Evolutionary conservation across 306 rosid genomes (phyloP).

Genomic region (Quercus cerris): DNA sequence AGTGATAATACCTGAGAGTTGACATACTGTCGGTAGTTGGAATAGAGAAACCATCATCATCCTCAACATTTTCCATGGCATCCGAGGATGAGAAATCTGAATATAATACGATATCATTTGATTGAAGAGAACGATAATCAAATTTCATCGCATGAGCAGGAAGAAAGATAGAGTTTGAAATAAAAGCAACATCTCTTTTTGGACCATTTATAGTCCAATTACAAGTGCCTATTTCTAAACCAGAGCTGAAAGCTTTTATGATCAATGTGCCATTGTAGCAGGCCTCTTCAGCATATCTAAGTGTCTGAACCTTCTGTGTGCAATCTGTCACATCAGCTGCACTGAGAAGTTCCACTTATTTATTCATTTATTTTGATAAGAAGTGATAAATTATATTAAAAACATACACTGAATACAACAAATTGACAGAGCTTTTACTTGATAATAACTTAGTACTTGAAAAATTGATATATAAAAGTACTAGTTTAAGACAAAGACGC

Average conservation of each 20-base stretch:
- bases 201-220: conserved; percentile 77
- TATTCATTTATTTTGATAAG: too few relatives aligned
- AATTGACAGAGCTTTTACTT: neutral
- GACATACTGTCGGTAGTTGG: conserved; percentile 13
- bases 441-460: neutral
- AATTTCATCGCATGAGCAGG: conserved; percentile 75
- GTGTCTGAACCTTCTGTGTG: conserved; percentile 52
- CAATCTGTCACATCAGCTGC: conserved; percentile 83
- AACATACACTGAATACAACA: too few relatives aligned
- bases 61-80: conserved; percentile 37
- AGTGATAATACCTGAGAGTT: conserved; percentile 38
- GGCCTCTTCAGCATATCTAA: conserved; percentile 70
- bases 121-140: conserved; percentile 57
- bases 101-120: conserved; percentile 49
- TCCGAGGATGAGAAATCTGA: conserved; percentile 71
- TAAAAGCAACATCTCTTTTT: conserved; percentile 61
- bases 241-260: conserved; percentile 84
- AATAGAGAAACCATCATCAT: conserved; percentile 19
- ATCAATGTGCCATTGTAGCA: conserved; percentile 76
- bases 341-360: conserved; percentile 58
- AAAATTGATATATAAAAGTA: neutral
- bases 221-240: conserved; percentile 84
- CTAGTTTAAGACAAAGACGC: neutral
- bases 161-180: conserved; percentile 73
- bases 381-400: too few relatives aligned